Evolutionary conservation across 2,329 filamentous ascomycete species (phyloP), one percentile per base, ranked within the genome.

Genomic region (Colletotrichum spinosum): DNA sequence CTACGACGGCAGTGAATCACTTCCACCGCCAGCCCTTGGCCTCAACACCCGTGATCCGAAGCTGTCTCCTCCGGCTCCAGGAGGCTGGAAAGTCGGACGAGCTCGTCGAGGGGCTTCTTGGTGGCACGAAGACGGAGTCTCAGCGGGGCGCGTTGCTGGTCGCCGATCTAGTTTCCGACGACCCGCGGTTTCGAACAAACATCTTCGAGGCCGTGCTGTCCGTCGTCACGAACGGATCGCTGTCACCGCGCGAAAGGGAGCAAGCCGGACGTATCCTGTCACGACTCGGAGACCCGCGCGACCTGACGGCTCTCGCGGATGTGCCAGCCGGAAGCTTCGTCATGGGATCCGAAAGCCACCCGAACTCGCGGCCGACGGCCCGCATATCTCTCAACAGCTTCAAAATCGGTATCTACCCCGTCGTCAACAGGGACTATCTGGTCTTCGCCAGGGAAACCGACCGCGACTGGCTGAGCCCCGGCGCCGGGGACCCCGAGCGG

Each of bases 291-390:
- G 60, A 60, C 33, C 60, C 60, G 3, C 60, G 60, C 39, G 49
- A 64, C 45, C 42, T 64, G 9, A 15, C 48, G 11, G 37, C 13
- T 2, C 60, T 64, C 15, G 42, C 49, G 33, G 35, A 39, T 8
- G 12, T 60, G 7, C 60, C 55, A 5, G 42, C 55, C 6, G 60
- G 49, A 49, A 49, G 5, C 11, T 64, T 64, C 25, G 10, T 12
- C 5, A 60, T 64, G 55, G 60, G 60, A 4, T 64, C 60, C n/a
- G 25, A 35, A 25, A 60, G 46, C 11, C 55, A 64, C 48, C 60
- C 60, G 11, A 60, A 64, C 38, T 60, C 60, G 15, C 49, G 44
- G 1, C 55, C 55, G 25, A 2, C n/a, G 7, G 9, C 13, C 1
- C 10, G 11, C 11, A 38, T 54, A 8, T 15, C 25, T 3, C 12